These are phyloP conservation scores for Penicillium sp. DNA, from an alignment of 2,329 filamentous ascomycete genomes.

Conservation along the genomic window DNA sequence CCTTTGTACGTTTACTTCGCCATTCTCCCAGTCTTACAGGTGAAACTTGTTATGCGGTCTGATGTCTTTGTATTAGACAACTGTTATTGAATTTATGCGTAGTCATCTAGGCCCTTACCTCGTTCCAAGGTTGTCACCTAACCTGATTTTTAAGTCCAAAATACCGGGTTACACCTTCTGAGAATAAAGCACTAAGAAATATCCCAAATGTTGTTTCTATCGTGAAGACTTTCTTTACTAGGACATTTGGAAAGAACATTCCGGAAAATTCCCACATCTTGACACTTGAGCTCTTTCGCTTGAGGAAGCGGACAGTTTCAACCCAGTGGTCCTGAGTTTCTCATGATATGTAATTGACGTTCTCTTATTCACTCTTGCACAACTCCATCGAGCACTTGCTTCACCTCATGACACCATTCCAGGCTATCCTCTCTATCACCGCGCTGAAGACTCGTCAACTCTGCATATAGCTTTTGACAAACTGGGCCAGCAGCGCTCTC, in stretches of 20 bases:
- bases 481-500: background rate
- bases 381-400: background rate
- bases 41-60: background rate
- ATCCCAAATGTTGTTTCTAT: background rate
- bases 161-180: background rate
- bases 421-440: background rate
- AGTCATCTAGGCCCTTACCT: background rate
- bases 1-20: background rate
- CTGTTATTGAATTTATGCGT: background rate
- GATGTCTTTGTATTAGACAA: background rate
- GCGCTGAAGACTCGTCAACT: slow-evolving; percentile 1
- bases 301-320: background rate
- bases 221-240: background rate
- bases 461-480: background rate
- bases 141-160: background rate
- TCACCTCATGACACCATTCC: background rate
- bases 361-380: background rate
- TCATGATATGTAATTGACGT: background rate
- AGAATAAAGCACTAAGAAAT: background rate
- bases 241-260: background rate
- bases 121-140: background rate
- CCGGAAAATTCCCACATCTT: background rate
- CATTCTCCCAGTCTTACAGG: background rate
- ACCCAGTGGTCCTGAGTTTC: background rate
- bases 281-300: background rate